Conservation (phyloP, 2,329 filamentous ascomycete species). For the Hypomyces rosellus region DNA sequence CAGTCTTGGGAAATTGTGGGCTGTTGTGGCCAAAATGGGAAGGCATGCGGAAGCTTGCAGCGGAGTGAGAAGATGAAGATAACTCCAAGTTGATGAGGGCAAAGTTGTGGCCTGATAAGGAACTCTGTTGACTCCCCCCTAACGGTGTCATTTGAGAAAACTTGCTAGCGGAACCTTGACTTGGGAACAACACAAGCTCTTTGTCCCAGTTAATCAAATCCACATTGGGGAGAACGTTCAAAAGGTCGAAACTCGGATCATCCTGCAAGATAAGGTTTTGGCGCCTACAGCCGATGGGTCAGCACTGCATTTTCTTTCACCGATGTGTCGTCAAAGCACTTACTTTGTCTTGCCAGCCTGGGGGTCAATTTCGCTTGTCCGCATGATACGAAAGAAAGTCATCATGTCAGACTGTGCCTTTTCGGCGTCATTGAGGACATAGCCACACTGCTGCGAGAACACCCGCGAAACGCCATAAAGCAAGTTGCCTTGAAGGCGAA, state of each 20-base stretch:
- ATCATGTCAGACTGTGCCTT: slow-evolving; percentile 68
- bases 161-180: slow-evolving; percentile 31
- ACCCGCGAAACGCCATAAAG: slow-evolving; percentile 82
- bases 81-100: slow-evolving; percentile 26
- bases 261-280: slow-evolving; percentile 73
- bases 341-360: slow-evolving; percentile 68
- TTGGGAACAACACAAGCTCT: slow-evolving; percentile 27
- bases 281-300: slow-evolving; percentile 43
- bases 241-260: slow-evolving; percentile 65
- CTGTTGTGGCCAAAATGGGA: slow-evolving; percentile 28
- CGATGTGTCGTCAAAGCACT: slow-evolving; percentile 17
- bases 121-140: slow-evolving; percentile 22
- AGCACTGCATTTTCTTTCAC: background rate
- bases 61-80: slow-evolving; percentile 29
- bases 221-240: slow-evolving; percentile 25
- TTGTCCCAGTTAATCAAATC: slow-evolving; percentile 31
- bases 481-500: slow-evolving; percentile 83
- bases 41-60: slow-evolving; percentile 25
- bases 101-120: slow-evolving; percentile 23
- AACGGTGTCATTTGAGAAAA: slow-evolving; percentile 41
- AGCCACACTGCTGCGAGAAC: slow-evolving; percentile 79
- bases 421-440: slow-evolving; percentile 75
- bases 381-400: slow-evolving; percentile 53
- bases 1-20: slow-evolving; percentile 22
- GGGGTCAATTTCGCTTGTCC: slow-evolving; percentile 56